Evolutionary conservation across 2,329 filamentous ascomycete species (phyloP).

Genomic region (Rosellinia necatrix): DNA sequence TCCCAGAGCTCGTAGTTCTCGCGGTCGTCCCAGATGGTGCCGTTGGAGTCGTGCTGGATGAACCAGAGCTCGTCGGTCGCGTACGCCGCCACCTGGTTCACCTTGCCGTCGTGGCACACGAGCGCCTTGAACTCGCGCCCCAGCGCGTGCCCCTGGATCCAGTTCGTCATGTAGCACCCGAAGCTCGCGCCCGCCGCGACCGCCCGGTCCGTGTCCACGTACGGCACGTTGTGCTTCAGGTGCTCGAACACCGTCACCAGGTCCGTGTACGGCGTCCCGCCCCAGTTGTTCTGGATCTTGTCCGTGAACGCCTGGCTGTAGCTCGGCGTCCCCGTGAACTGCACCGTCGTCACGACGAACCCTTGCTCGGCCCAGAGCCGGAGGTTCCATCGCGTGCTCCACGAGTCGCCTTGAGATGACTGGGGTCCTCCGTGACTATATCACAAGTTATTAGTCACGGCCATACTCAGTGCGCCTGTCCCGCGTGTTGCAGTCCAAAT

Average conservation of each 20-base stretch:
- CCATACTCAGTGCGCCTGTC: background rate
- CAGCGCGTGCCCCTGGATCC: constrained; percentile 23
- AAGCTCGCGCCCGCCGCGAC: constrained; percentile 22
- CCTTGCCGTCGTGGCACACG: constrained; percentile 22
- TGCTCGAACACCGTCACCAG: constrained; percentile 23
- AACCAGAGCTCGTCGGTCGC: constrained; percentile 24
- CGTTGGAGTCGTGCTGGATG: constrained; percentile 23
- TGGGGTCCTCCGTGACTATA: constrained; percentile 22
- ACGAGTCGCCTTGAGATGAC: constrained; percentile 19
- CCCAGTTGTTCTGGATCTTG: constrained; percentile 27
- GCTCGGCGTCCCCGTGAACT: constrained; percentile 24
- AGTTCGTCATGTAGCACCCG: constrained; percentile 25
- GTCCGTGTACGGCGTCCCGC: constrained; percentile 24
- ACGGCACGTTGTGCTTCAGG: constrained; percentile 23
- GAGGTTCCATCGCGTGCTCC: constrained; percentile 25
- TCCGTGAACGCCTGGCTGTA: constrained; percentile 25
- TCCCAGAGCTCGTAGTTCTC: constrained; percentile 25
- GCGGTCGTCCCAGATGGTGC: constrained; percentile 20
- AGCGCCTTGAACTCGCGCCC: constrained; percentile 26
- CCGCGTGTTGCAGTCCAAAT: too few relatives aligned
- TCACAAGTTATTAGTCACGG: background rate
- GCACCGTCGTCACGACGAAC: constrained; percentile 20
- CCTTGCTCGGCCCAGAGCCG: constrained; percentile 25
- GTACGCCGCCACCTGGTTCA: constrained; percentile 18
- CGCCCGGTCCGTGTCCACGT: constrained; percentile 24